Conservation (phyloP, 2,329 filamentous ascomycete species). For the Orbilia oligospora region DNA sequence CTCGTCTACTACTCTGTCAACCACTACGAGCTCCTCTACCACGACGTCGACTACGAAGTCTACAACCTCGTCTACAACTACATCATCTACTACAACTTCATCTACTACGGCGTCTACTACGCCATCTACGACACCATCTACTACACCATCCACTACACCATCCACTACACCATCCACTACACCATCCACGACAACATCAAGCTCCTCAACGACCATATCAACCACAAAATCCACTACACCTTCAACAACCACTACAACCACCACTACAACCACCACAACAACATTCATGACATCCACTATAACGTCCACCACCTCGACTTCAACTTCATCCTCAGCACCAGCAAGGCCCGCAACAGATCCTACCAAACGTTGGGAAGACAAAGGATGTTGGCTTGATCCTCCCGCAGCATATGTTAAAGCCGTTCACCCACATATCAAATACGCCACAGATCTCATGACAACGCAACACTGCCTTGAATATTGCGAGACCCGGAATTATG, state of each 20-base stretch:
- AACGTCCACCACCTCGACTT: not conserved
- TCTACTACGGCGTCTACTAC: slow-evolving; percentile 12
- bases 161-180: slow-evolving; percentile 34
- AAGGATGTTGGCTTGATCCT: slow-evolving; percentile 41
- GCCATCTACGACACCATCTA: not conserved
- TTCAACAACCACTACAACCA: slow-evolving; percentile 18
- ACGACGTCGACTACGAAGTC: slow-evolving; percentile 22
- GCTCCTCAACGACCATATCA: slow-evolving; percentile 12
- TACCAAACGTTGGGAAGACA: slow-evolving; percentile 17
- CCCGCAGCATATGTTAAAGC: slow-evolving; percentile 21
- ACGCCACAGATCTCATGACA: slow-evolving; percentile 41
- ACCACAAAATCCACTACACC: slow-evolving; percentile 11
- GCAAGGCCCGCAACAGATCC: not conserved
- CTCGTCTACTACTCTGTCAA: slow-evolving; percentile 57
- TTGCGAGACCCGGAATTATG: slow-evolving; percentile 21
- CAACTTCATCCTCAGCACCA: not conserved
- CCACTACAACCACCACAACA: slow-evolving; percentile 25
- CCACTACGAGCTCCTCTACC: slow-evolving; percentile 14
- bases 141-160: slow-evolving; percentile 22
- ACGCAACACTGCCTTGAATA: slow-evolving; percentile 28
- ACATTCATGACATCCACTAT: slow-evolving; percentile 10
- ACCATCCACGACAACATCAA: slow-evolving; percentile 40
- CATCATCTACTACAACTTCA: slow-evolving; percentile 56
- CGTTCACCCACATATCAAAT: slow-evolving; percentile 25
- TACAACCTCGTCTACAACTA: slow-evolving; percentile 2